phyloP scores from a whole-genome alignment of 2,329 filamentous ascomycete species.

The Trichoderma hamatum region DNA sequence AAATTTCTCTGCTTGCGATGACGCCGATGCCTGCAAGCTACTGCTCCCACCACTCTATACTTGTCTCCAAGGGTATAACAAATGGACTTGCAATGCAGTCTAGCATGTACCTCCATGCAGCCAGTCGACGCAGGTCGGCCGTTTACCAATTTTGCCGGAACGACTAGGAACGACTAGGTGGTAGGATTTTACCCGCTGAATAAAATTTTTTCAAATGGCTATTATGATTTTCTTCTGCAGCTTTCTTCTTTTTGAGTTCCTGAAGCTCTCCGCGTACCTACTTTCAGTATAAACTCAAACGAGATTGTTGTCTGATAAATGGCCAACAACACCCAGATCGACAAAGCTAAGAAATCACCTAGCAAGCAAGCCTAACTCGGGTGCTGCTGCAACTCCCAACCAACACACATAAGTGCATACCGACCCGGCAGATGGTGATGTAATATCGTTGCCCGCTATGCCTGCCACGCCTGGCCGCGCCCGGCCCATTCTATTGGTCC shows the following conservation, averaged over 20 bases:
- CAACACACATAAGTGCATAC: not conserved
- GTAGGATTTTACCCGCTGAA: conserved; percentile 8
- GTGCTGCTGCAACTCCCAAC: not conserved
- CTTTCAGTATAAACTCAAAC: not conserved
- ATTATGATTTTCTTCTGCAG: not conserved
- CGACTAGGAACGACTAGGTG: conserved; percentile 1
- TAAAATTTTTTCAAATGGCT: not conserved
- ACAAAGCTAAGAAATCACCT: not conserved
- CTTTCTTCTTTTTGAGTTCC: not conserved
- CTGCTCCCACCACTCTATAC: not conserved
- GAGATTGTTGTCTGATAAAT: not conserved
- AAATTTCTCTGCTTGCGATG: conserved; percentile 23
- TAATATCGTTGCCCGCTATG: conserved; percentile 4
- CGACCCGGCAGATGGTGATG: conserved; percentile 2
- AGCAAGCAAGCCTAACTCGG: too few species aligned
- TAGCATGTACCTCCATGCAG: not conserved
- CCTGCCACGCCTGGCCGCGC: not conserved
- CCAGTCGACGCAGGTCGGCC: not conserved
- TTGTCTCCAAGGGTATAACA: not conserved
- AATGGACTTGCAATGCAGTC: not conserved
- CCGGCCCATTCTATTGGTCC: conserved; percentile 8
- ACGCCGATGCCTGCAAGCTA: conserved; percentile 12
- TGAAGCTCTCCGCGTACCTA: not conserved
- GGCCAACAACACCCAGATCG: not conserved
- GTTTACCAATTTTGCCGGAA: conserved; percentile 22